phyloP scores from a whole-genome alignment of 2,329 filamentous ascomycete species.

The Cryphonectria naterciae region DNA sequence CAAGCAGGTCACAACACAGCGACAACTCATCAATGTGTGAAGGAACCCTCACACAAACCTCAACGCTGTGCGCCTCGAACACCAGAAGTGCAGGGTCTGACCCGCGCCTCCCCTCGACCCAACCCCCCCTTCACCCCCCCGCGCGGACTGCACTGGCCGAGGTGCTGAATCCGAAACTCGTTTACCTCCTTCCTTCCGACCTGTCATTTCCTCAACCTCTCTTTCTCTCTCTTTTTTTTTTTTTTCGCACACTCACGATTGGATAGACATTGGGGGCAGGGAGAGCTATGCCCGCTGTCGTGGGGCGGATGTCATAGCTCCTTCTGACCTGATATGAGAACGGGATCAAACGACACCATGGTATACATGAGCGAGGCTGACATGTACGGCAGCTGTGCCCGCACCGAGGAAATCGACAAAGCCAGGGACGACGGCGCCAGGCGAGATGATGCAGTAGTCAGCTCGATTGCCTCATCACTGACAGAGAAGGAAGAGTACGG shows the following conservation, averaged over 20 bases:
- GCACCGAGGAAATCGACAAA: conserved; percentile 5
- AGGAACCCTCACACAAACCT: neutral
- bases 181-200: neutral
- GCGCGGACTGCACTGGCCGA: neutral
- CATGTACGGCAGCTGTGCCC: conserved; percentile 9
- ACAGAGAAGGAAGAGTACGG: conserved; percentile 12
- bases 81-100: neutral
- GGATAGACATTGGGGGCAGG: neutral
- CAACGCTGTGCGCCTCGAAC: neutral
- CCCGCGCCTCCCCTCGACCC: neutral
- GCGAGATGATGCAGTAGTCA: neutral
- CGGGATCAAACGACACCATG: neutral
- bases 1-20: neutral
- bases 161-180: neutral
- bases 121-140: neutral
- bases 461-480: conserved; percentile 12
- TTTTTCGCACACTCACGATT: neutral
- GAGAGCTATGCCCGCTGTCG: neutral
- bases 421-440: neutral
- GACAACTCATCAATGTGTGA: neutral
- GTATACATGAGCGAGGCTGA: conserved; percentile 20
- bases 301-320: neutral
- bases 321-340: conserved; percentile 7
- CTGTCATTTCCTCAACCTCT: neutral
- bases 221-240: neutral